These are phyloP conservation scores for Keithomyces neogunnii DNA, from an alignment of 2,329 filamentous ascomycete genomes.

Conservation along the genomic window DNA sequence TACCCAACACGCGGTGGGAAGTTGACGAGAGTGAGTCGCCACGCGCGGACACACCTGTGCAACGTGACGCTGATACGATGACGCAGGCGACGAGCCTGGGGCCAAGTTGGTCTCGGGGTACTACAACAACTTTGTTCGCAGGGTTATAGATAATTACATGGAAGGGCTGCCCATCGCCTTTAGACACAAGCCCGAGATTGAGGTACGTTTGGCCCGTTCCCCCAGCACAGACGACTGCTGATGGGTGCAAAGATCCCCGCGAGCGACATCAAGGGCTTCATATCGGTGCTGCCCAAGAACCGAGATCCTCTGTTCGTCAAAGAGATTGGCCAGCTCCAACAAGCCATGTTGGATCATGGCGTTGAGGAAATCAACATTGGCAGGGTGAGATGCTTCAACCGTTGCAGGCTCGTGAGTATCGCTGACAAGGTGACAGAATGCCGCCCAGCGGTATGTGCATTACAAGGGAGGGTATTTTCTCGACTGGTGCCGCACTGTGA, in stretches of 20 bases:
- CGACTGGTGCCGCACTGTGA: not conserved
- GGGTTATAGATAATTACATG: not conserved
- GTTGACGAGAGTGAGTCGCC: not conserved
- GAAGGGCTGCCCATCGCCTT: not conserved
- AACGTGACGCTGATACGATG: not conserved
- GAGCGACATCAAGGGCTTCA: not conserved
- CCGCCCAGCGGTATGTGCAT: not conserved
- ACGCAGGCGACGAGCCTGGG: not conserved
- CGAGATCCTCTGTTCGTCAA: not conserved
- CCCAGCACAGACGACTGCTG: not conserved
- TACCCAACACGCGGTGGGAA: not conserved
- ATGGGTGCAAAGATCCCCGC: not conserved
- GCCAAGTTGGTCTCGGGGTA: not conserved
- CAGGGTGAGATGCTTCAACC: not conserved
- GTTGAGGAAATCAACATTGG: not conserved
- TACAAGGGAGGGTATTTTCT: not conserved
- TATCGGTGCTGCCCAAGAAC: not conserved
- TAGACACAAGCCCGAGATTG: not conserved
- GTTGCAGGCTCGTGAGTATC: not conserved
- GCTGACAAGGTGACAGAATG: not conserved
- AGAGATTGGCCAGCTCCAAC: not conserved
- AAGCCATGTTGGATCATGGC: not conserved
- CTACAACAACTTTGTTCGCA: not conserved
- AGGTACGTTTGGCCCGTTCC: not conserved
- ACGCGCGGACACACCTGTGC: not conserved